Percentiles rank a stretch among this genome's conserved stretches.
Evolutionary conservation across 2,329 filamentous ascomycete genomes (phyloP).

Genomic region (Sphaceloma murrayae): DNA sequence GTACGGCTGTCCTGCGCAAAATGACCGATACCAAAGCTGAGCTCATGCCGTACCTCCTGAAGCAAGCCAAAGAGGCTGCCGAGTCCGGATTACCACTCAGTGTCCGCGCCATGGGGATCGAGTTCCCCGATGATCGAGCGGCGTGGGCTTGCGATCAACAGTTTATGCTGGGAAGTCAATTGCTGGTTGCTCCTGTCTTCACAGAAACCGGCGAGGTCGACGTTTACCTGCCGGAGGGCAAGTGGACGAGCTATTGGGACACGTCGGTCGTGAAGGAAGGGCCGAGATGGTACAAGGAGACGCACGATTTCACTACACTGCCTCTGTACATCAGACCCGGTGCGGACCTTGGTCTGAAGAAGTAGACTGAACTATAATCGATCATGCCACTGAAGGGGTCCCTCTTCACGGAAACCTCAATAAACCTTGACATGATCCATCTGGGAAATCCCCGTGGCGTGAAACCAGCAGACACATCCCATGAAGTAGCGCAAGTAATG

Average conservation of each 20-base stretch:
- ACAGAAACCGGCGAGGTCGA: constrained; percentile 53
- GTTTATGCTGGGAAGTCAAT: constrained; percentile 60
- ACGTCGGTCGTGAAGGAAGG: constrained; percentile 32
- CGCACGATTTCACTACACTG: constrained; percentile 32
- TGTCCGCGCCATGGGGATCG: constrained; percentile 55
- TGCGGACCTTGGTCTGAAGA: constrained; percentile 33
- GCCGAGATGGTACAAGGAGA: constrained; percentile 37
- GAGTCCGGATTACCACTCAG: constrained; percentile 50
- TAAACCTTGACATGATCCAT: too few relatives aligned
- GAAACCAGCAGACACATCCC: too few relatives aligned
- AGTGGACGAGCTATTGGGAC: constrained; percentile 43
- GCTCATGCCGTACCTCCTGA: constrained; percentile 50
- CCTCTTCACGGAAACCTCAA: too few relatives aligned
- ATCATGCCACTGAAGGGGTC: too few relatives aligned
- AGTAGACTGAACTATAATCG: too few relatives aligned
- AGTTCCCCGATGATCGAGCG: constrained; percentile 62
- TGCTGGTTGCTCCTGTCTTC: constrained; percentile 57
- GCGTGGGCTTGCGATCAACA: constrained; percentile 59
- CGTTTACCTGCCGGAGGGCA: constrained; percentile 53
- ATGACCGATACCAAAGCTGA: constrained; percentile 46
- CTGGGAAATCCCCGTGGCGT: too few relatives aligned
- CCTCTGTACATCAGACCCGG: constrained; percentile 36
- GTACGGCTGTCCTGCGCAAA: constrained; percentile 46
- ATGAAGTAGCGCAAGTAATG: too few relatives aligned
- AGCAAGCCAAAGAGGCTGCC: constrained; percentile 43